Evolutionary conservation across 1,284 basidiomycete genomes (phyloP).

Genomic region (Singerocomus rubriflavus): DNA sequence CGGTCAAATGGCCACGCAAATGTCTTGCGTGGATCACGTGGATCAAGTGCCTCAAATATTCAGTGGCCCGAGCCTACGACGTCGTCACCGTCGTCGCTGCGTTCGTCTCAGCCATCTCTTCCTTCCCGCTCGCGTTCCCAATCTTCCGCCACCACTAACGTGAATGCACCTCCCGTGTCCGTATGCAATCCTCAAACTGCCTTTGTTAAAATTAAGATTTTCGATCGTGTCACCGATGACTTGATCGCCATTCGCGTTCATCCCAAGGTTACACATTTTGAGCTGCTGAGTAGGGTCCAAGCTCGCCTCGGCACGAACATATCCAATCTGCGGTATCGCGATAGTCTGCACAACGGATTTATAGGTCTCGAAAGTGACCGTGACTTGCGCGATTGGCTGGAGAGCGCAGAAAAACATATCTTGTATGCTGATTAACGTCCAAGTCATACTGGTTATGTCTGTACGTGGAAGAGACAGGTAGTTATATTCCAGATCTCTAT

Average conservation of each 20-base stretch:
- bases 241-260: conserved; percentile 97
- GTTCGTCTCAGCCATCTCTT: conserved; percentile 47
- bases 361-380: conserved; percentile 68
- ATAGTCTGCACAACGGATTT: conserved; percentile 64
- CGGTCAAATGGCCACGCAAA: conserved; percentile 23
- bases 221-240: conserved; percentile 88
- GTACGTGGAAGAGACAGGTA: conserved; percentile 9
- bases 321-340: conserved; percentile 66
- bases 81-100: conserved; percentile 43
- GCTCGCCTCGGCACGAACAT: conserved; percentile 82
- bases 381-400: conserved; percentile 79
- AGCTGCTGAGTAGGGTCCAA: conserved; percentile 90
- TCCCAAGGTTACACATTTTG: conserved; percentile 81
- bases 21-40: conserved; percentile 23
- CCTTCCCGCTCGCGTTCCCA: conserved; percentile 54
- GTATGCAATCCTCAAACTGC: conserved; percentile 74
- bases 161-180: conserved; percentile 70
- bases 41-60: conserved; percentile 25
- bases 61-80: conserved; percentile 34
- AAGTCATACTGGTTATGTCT: conserved; percentile 7
- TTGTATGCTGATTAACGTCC: conserved; percentile 71
- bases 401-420: conserved; percentile 82
- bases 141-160: conserved; percentile 48
- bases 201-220: conserved; percentile 98
- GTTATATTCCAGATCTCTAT: conserved; percentile 30